phyloP scores from a whole-genome alignment of 1,139 yeast genomes.

The Taphrina wiesneri region DNA sequence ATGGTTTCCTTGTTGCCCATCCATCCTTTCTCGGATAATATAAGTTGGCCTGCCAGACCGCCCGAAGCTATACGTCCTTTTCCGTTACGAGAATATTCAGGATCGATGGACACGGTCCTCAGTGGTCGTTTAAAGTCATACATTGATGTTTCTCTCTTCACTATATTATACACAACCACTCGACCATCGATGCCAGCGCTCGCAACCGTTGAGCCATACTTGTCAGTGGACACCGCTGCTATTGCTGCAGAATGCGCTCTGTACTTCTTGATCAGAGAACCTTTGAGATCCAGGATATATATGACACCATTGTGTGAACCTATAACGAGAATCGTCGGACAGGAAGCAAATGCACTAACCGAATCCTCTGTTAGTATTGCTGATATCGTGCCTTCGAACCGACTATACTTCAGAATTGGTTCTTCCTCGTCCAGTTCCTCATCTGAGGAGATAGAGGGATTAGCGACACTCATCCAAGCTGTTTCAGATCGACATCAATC shows the following conservation, averaged over 20 bases:
- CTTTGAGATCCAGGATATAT: constrained; percentile 58
- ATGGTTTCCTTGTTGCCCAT: constrained; percentile 75
- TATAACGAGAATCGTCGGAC: constrained; percentile 54
- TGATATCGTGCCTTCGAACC: constrained; percentile 65
- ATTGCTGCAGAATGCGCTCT: constrained; percentile 85
- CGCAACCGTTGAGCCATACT: constrained; percentile 30
- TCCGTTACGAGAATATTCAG: constrained; percentile 60
- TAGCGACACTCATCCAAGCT: neutral
- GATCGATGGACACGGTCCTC: constrained; percentile 79
- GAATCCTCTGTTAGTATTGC: constrained; percentile 73
- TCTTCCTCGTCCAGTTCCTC: constrained; percentile 56
- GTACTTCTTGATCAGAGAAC: constrained; percentile 65
- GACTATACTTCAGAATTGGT: constrained; percentile 71
- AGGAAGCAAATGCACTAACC: constrained; percentile 65
- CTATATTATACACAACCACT: constrained; percentile 24
- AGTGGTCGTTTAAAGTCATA: constrained; percentile 86
- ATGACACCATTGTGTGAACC: constrained; percentile 70
- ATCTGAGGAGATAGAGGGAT: neutral
- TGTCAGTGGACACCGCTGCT: constrained; percentile 60
- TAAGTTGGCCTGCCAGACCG: constrained; percentile 84
- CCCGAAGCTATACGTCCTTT: constrained; percentile 68
- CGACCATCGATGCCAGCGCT: constrained; percentile 37
- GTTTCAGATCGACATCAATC: neutral
- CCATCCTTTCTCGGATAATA: constrained; percentile 80
- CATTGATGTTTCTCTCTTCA: constrained; percentile 16